Percentiles rank a stretch among this genome's conserved stretches.
These are phyloP conservation scores for Gaeumannomyces tritici DNA, from an alignment of 2,329 filamentous ascomycete species.

Conservation along the genomic window DNA sequence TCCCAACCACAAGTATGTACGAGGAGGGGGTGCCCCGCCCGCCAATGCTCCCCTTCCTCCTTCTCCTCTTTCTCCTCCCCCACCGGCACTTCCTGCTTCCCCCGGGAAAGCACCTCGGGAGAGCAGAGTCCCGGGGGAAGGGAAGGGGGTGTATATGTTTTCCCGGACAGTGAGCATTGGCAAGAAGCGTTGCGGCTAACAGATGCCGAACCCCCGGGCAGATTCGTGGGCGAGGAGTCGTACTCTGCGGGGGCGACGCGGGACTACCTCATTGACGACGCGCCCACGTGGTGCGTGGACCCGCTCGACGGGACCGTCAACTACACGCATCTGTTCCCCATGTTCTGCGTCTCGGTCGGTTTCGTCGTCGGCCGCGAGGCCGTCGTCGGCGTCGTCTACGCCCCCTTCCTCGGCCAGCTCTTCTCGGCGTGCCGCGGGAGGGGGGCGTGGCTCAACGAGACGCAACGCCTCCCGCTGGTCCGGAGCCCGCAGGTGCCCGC, in stretches of 20 bases:
- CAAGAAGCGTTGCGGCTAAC: no score
- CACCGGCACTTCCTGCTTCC: no score
- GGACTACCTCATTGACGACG: constrained; percentile 53
- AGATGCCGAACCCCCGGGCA: constrained; percentile 16
- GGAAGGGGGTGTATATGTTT: no score
- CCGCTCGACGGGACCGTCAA: constrained; percentile 74
- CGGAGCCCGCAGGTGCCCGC: constrained; percentile 48
- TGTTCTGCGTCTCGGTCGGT: constrained; percentile 73
- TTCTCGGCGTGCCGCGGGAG: constrained; percentile 58
- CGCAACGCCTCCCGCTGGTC: constrained; percentile 52
- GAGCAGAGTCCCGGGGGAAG: no score
- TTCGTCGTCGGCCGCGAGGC: constrained; percentile 52
- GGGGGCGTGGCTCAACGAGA: constrained; percentile 62
- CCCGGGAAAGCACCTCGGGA: no score
- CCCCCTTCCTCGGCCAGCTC: constrained; percentile 58
- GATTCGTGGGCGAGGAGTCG: constrained; percentile 69
- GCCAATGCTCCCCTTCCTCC: no score
- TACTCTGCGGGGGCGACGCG: constrained; percentile 61
- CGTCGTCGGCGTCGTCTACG: constrained; percentile 60
- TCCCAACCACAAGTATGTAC: constrained; percentile 54
- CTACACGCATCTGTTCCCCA: constrained; percentile 71
- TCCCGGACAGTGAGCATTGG: no score
- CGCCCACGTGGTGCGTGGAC: constrained; percentile 68
- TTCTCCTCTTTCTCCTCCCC: no score
- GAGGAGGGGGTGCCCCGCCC: no score